These are phyloP conservation scores for Pulveroboletus ravenelii DNA, from an alignment of 768 basidiomycete species.

Conservation along the genomic window DNA sequence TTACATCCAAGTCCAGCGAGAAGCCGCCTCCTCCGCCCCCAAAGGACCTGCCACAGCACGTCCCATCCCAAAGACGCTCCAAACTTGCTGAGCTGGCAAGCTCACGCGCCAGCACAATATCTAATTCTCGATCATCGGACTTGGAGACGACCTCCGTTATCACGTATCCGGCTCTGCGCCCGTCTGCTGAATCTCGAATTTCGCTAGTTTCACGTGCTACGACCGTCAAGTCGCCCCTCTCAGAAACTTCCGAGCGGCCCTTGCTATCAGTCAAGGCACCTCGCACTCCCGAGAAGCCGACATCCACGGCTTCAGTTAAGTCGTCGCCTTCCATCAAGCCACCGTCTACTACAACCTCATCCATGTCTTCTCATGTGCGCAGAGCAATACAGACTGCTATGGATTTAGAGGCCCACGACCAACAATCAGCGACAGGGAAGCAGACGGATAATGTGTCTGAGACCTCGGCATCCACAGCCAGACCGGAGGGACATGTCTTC, in stretches of 20 bases:
- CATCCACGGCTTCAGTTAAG: slow-evolving; percentile 19
- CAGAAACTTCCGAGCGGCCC: slow-evolving; percentile 20
- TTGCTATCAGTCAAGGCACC: slow-evolving; percentile 20
- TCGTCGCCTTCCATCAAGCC: slow-evolving; percentile 23
- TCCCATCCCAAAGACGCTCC: slow-evolving; percentile 43
- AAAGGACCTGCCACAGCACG: slow-evolving; percentile 21
- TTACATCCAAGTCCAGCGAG: slow-evolving; percentile 42
- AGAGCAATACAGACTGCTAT: slow-evolving; percentile 67
- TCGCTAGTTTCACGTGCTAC: slow-evolving; percentile 28
- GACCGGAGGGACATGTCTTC: slow-evolving; percentile 16
- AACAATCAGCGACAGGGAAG: slow-evolving; percentile 10
- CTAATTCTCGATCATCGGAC: slow-evolving; percentile 52
- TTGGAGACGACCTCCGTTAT: slow-evolving; percentile 57
- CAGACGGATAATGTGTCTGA: slow-evolving; percentile 15
- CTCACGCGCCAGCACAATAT: slow-evolving; percentile 50
- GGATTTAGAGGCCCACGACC: slow-evolving; percentile 53
- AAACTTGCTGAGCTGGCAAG: slow-evolving; percentile 68
- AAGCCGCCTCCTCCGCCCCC: slow-evolving; percentile 23
- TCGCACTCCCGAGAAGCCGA: slow-evolving; percentile 15
- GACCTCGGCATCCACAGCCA: slow-evolving; percentile 21
- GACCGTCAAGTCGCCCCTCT: slow-evolving; percentile 7
- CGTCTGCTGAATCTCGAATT: slow-evolving; percentile 52
- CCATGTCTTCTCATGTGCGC: slow-evolving; percentile 56
- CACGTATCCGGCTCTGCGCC: slow-evolving; percentile 68
- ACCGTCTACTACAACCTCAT: slow-evolving; percentile 36